Percentiles rank a stretch among this genome's conserved stretches.
Evolutionary conservation across 257 asterid species (phyloP).

Genomic region (Ilex asprella): DNA sequence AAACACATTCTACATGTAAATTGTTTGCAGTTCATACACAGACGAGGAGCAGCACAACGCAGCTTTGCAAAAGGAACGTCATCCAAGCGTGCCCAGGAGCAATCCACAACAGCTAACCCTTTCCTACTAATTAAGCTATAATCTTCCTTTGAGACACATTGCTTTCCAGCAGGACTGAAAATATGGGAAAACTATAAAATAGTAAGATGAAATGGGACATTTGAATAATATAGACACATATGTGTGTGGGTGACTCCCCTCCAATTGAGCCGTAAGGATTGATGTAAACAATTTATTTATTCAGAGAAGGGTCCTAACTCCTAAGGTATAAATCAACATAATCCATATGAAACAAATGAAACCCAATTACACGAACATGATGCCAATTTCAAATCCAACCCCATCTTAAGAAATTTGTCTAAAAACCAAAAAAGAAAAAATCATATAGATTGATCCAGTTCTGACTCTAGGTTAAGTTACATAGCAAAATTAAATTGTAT

Average conservation of each 20-base stretch:
- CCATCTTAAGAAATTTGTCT: no score
- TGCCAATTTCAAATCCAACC: no score
- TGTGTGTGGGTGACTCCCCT: neutral
- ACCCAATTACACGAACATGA: no score
- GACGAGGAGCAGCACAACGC: slow-evolving; percentile 95
- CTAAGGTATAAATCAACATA: no score
- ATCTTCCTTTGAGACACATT: slow-evolving; percentile 89
- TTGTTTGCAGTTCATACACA: slow-evolving; percentile 44
- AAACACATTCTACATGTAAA: neutral
- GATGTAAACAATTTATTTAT: neutral
- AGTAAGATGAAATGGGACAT: neutral
- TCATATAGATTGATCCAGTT: no score
- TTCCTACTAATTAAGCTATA: slow-evolving; percentile 55
- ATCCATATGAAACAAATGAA: no score
- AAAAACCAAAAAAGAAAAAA: no score
- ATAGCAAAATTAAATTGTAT: no score
- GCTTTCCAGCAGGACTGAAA: slow-evolving; percentile 83
- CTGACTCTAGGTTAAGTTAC: no score
- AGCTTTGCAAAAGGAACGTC: slow-evolving; percentile 96
- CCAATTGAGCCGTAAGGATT: neutral
- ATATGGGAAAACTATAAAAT: neutral
- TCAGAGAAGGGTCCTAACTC: no score
- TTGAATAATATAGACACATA: no score
- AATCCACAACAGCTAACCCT: slow-evolving; percentile 95
- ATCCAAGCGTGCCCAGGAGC: slow-evolving; percentile 95